Conservation (phyloP, 2,329 filamentous ascomycete genomes). For the Aureobasidium subglaciale region DNA sequence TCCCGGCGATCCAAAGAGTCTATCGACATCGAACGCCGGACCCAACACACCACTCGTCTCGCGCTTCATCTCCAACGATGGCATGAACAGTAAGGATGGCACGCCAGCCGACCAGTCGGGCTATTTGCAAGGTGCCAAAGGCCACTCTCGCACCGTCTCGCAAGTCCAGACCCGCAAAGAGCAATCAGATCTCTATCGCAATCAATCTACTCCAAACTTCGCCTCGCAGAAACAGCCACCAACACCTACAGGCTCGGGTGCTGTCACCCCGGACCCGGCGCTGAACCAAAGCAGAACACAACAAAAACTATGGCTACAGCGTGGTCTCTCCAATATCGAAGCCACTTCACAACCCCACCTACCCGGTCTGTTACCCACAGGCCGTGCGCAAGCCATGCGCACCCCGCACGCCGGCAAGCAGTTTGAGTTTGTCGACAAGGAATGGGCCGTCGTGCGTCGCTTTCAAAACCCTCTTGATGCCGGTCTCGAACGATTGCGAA, state of each 20-base stretch:
- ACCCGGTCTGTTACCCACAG: conserved; percentile 32
- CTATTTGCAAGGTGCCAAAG: conserved; percentile 17
- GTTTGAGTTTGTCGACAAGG: conserved; percentile 62
- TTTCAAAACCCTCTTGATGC: conserved; percentile 65
- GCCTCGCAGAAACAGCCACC: conserved; percentile 20
- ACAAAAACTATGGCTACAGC: conserved; percentile 68
- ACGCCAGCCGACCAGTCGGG: conserved; percentile 23
- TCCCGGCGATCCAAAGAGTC: conserved; percentile 27
- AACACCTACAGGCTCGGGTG: conserved; percentile 23
- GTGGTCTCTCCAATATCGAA: conserved; percentile 65
- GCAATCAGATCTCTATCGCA: conserved; percentile 15
- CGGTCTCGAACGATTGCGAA: conserved; percentile 47
- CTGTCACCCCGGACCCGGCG: conserved; percentile 14
- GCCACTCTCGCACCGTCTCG: conserved; percentile 14
- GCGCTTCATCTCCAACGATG: conserved; percentile 36
- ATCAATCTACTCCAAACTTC: conserved; percentile 18
- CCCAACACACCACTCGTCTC: conserved; percentile 34
- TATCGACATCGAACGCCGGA: conserved; percentile 32
- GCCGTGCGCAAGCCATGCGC: conserved; percentile 41
- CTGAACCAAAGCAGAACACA: conserved; percentile 55
- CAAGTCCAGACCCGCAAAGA: conserved; percentile 5
- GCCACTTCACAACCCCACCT: conserved; percentile 43
- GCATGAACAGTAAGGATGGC: conserved; percentile 28
- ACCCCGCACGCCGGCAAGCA: conserved; percentile 42
- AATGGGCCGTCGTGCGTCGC: conserved; percentile 66